phyloP scores from a whole-genome alignment of 352 stramenopile genomes.

The Phytophthora cryptogea region DNA sequence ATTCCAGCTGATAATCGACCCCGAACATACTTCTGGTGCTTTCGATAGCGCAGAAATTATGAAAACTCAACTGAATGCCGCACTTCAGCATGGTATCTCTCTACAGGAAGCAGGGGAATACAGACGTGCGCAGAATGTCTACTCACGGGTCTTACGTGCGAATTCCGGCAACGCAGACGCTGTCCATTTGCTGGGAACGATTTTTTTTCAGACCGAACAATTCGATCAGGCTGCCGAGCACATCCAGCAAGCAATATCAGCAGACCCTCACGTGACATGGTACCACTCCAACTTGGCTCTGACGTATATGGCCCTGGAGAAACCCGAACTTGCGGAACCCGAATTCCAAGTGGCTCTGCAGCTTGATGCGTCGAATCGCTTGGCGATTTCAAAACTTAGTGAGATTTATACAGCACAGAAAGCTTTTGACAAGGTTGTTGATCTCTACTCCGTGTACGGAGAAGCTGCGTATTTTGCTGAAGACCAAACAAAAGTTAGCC shows the following conservation, averaged over 20 bases:
- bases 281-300: constrained; percentile 40
- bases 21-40: constrained; percentile 9
- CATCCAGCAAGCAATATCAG: constrained; percentile 25
- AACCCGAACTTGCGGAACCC: constrained; percentile 15
- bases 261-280: constrained; percentile 30
- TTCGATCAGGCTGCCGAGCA: constrained; percentile 18
- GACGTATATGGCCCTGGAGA: constrained; percentile 16
- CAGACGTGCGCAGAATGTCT: constrained; percentile 37
- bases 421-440: constrained; percentile 28
- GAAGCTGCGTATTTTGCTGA: constrained; percentile 14
- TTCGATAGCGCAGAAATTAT: constrained; percentile 7
- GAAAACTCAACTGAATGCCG: constrained; percentile 13
- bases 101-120: constrained; percentile 36
- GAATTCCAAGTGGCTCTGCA: constrained; percentile 25
- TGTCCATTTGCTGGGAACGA: constrained; percentile 53
- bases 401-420: constrained; percentile 23
- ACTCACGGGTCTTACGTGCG: constrained; percentile 41
- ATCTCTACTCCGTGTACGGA: constrained; percentile 34
- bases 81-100: constrained; percentile 29
- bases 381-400: constrained; percentile 26
- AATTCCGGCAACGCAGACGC: constrained; percentile 40
- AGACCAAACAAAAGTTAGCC: not conserved
- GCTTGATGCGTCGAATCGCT: constrained; percentile 21
- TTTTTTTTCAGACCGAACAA: constrained; percentile 30
- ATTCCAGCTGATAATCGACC: constrained; percentile 55